These are phyloP conservation scores for Aspergillus fumigatiaffinis DNA, from an alignment of 2,329 filamentous ascomycete species.

Conservation along the genomic window DNA sequence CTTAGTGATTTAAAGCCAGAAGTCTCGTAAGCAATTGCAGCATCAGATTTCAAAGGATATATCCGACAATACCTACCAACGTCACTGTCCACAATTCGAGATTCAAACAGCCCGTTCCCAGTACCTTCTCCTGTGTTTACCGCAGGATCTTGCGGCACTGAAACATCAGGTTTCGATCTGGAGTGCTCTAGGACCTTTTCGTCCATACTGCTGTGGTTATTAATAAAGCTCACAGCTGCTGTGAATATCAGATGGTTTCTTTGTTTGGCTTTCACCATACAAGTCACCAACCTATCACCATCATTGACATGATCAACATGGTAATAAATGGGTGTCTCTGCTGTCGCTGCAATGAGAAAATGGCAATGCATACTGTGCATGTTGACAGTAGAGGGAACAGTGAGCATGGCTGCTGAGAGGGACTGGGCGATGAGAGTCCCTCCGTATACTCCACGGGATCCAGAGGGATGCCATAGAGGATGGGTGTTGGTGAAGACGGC, in stretches of 20 bases:
- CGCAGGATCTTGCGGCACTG: conserved; percentile 32
- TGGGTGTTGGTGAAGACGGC: conserved; percentile 95
- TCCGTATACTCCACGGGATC: conserved; percentile 89
- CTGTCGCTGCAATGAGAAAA: conserved; percentile 87
- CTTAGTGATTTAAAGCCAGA: background rate
- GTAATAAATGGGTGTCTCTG: conserved; percentile 84
- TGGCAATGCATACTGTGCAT: conserved; percentile 99
- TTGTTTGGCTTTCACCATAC: conserved; percentile 91
- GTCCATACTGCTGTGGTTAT: conserved; percentile 50
- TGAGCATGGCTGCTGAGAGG: conserved; percentile 81
- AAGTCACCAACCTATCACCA: conserved; percentile 81
- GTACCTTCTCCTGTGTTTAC: conserved; percentile 53
- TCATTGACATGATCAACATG: conserved; percentile 92
- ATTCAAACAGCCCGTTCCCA: conserved; percentile 55
- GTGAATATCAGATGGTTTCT: conserved; percentile 89
- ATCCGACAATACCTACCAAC: too few relatives aligned
- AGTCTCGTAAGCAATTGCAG: background rate
- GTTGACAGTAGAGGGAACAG: conserved; percentile 72
- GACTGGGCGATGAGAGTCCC: conserved; percentile 90
- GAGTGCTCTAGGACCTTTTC: conserved; percentile 62
- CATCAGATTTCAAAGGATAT: background rate
- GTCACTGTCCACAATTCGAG: conserved; percentile 29
- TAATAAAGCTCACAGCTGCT: conserved; percentile 83
- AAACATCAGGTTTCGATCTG: conserved; percentile 52
- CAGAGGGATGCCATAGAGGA: conserved; percentile 84